phyloP scores from a whole-genome alignment of 441 rosid species.

The Adansonia grandidieri region DNA sequence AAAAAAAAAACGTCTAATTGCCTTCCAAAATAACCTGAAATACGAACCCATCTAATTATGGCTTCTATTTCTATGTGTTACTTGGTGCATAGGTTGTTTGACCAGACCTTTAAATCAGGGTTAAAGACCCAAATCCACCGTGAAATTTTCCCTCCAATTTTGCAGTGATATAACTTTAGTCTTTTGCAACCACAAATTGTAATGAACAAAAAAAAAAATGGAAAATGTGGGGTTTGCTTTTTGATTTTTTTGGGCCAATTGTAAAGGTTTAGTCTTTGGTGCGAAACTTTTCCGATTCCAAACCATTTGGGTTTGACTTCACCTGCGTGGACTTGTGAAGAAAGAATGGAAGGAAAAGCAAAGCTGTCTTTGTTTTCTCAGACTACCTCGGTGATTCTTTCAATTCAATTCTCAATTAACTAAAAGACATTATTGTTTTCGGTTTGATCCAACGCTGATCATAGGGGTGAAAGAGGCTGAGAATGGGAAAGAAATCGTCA shows the following conservation, averaged over 20 bases:
- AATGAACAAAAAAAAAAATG: background rate
- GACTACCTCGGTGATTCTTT: background rate
- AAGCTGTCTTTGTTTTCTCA: background rate
- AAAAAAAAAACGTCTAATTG: no score
- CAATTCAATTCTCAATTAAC: background rate
- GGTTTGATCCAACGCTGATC: background rate
- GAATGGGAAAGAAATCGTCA: constrained; percentile 22
- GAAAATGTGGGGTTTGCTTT: background rate
- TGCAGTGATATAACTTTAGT: background rate
- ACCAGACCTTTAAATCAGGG: background rate
- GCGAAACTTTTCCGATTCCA: background rate
- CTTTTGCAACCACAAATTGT: background rate
- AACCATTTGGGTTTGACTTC: background rate
- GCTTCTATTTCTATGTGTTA: no score
- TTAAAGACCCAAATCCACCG: background rate
- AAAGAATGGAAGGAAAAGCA: no score
- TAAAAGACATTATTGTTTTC: background rate
- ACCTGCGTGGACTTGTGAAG: background rate
- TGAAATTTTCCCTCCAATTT: background rate
- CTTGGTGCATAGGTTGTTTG: no score
- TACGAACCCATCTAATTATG: no score
- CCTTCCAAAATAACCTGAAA: no score
- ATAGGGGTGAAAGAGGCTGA: background rate
- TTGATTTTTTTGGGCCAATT: background rate
- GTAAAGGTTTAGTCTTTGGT: background rate